phyloP scores from a whole-genome alignment of 805 yeast genomes.

The Candida fluviatilis region DNA sequence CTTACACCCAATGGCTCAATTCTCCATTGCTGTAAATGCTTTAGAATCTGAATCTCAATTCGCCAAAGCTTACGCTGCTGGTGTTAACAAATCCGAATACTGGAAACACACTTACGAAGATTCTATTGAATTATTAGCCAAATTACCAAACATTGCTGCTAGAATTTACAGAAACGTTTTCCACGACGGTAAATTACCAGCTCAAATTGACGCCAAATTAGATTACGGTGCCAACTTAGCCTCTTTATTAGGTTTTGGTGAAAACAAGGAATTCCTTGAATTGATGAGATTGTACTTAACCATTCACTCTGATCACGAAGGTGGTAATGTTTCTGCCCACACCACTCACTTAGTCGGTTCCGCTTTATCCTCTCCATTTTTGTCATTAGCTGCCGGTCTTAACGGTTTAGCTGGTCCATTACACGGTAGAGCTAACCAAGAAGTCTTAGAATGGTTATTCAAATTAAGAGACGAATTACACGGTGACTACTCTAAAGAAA shows the following conservation, averaged over 20 bases:
- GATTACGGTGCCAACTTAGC: constrained; percentile 78
- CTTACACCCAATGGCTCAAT: constrained; percentile 82
- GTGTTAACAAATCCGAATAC: constrained; percentile 64
- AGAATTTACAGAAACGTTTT: constrained; percentile 64
- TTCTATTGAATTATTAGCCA: constrained; percentile 63
- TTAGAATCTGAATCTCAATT: constrained; percentile 67
- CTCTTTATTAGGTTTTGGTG: constrained; percentile 56
- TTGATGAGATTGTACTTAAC: constrained; percentile 70
- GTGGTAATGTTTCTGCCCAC: constrained; percentile 82
- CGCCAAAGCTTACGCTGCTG: constrained; percentile 68
- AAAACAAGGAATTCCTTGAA: constrained; percentile 58
- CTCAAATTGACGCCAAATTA: constrained; percentile 42
- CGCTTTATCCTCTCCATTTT: constrained; percentile 71
- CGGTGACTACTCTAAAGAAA: constrained; percentile 51
- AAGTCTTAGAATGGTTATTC: constrained; percentile 70
- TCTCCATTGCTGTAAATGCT: constrained; percentile 71
- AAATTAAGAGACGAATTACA: constrained; percentile 60
- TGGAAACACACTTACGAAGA: constrained; percentile 79
- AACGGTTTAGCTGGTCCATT: constrained; percentile 84
- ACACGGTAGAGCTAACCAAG: constrained; percentile 85
- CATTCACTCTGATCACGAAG: constrained; percentile 78
- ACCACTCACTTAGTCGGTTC: constrained; percentile 80
- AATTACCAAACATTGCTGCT: constrained; percentile 71
- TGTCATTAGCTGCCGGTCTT: constrained; percentile 74
- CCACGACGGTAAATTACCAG: constrained; percentile 56